Percentiles rank a stretch among this genome's conserved stretches.
phyloP scores from a whole-genome alignment of 164 flowering plant species.

The Cinnamomum chago region DNA sequence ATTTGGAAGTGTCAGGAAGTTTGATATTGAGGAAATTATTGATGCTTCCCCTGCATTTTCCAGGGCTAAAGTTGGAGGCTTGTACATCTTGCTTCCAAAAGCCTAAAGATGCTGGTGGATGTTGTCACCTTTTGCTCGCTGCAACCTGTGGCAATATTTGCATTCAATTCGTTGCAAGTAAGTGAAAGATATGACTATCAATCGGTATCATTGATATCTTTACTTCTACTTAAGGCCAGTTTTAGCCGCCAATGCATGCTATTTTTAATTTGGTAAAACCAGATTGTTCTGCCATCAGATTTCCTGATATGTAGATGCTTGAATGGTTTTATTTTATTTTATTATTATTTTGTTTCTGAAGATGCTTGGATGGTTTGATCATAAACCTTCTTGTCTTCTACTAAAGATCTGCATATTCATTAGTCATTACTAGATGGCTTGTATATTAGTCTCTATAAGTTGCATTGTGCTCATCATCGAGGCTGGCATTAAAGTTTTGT shows the following conservation, averaged over 20 bases:
- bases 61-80: slow-evolving; percentile 60
- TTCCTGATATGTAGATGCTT: slow-evolving; percentile 26
- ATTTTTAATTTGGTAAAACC: slow-evolving; percentile 23
- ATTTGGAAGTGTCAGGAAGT: slow-evolving; percentile 23
- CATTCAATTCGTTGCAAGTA: slow-evolving; percentile 25
- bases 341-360: too few species aligned
- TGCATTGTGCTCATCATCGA: not conserved
- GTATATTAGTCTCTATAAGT: not conserved
- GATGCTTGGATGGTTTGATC: too few species aligned
- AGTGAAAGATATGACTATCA: slow-evolving; percentile 9
- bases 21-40: slow-evolving; percentile 32
- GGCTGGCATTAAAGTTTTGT: not conserved
- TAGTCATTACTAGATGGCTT: not conserved
- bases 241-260: slow-evolving; percentile 25
- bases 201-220: slow-evolving; percentile 11
- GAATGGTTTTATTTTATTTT: slow-evolving; percentile 18
- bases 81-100: slow-evolving; percentile 45
- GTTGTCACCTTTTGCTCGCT: slow-evolving; percentile 33
- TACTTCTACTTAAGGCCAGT: slow-evolving; percentile 26
- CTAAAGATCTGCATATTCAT: too few species aligned
- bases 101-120: slow-evolving; percentile 40
- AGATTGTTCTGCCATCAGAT: slow-evolving; percentile 17
- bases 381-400: not conserved
- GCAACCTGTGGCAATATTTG: slow-evolving; percentile 7
- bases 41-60: slow-evolving; percentile 68